Evolutionary conservation across 208 protist species (phyloP), one percentile per base, ranked within the genome.

Genomic region (Acanthamoeba triangularis): DNA sequence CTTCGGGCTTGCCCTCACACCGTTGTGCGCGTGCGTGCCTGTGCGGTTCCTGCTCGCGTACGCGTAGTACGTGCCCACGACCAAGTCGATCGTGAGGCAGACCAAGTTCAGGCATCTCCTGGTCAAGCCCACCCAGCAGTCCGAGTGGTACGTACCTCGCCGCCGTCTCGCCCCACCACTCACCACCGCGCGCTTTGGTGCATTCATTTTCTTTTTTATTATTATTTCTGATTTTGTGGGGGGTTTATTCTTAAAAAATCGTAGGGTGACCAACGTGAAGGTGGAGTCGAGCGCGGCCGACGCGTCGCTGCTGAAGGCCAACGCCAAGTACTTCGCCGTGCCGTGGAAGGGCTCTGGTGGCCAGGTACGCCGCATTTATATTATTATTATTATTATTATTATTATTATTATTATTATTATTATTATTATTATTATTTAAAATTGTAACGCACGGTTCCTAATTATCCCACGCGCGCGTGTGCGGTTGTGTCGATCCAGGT

Each of bases 271-370:
- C 47, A 92, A 92, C 85, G 10, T 92, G 35, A 92, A 92, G 63
- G 59, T 92, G 13, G 59, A 92, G 35, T 76, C 61, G 33, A 94
- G 52, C 49, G 41, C 67, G 20, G 59, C 59, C 14, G 69, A 93
- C n/a, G 80, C 95, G 25, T 93, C 84, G 4, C 72, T 44, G 30
- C 95, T 97, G 65, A 91, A 90, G 20, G 95, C 82, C 14, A 97
- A 97, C 65, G 49, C 85, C 63, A 85, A 95, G 41, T 97, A 94
- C 52, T 88, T 97, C 63, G 96, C 96, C 20, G 88, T 97, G 18
- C 96, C 97, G 33, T 97, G 76, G 90, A 37, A 72, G 41, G 96
- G 95, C 37, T 95, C 84, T 49, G 96, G 96, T 84, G 96, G 96
- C 30, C 96, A 95, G 56, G 61, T 97, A 30, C 10, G 35, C 16